Conservation (phyloP, 2,329 filamentous ascomycete genomes). For the Sarocladium strictum region DNA sequence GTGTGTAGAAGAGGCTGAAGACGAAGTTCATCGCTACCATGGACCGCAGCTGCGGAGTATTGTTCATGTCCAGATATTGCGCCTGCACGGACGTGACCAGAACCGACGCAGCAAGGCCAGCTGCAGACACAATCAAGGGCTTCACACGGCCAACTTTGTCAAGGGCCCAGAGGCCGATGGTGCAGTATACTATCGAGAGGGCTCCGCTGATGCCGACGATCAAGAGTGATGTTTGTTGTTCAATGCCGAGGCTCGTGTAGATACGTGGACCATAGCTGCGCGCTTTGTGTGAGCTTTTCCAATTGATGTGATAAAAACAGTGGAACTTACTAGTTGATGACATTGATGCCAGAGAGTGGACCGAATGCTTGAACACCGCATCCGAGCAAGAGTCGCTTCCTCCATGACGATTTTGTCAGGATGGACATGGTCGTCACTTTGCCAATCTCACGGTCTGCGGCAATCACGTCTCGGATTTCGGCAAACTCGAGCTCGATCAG, state of each 20-base stretch:
- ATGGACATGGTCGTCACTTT: constrained; percentile 35
- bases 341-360: constrained; percentile 36
- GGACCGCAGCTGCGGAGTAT: constrained; percentile 20
- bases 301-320: neutral
- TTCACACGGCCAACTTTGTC: constrained; percentile 42
- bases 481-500: constrained; percentile 33
- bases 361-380: constrained; percentile 43
- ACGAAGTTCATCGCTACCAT: constrained; percentile 29
- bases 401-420: constrained; percentile 35
- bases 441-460: constrained; percentile 26
- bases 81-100: constrained; percentile 22
- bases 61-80: constrained; percentile 19
- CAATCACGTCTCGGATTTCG: constrained; percentile 33
- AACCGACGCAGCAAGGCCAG: constrained; percentile 19
- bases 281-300: constrained; percentile 8
- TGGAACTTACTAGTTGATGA: constrained; percentile 18
- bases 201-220: constrained; percentile 46
- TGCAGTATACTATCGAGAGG: constrained; percentile 41
- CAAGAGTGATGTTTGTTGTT: constrained; percentile 37
- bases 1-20: constrained; percentile 23
- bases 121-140: constrained; percentile 36
- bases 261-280: constrained; percentile 25
- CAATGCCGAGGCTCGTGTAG: constrained; percentile 37
- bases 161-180: constrained; percentile 36
- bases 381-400: constrained; percentile 38